Evolutionary conservation across 108 stramenopile species (phyloP).

Genomic region (Nitzschia inconspicua): DNA sequence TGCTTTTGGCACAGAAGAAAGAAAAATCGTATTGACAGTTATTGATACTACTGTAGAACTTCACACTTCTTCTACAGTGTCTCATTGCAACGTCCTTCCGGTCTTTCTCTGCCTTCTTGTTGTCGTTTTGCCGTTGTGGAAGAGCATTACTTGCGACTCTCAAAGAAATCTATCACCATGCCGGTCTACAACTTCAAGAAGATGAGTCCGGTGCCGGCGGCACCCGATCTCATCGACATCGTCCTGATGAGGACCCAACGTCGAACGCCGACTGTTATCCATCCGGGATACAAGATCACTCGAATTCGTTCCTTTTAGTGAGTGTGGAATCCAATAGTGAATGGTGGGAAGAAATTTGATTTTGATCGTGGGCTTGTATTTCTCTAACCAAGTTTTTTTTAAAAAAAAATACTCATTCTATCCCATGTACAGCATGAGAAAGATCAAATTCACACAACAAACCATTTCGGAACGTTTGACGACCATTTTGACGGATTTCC

Average conservation of each 20-base stretch:
- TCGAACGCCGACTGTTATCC: conserved; percentile 96
- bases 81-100: too few relatives aligned
- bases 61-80: too few relatives aligned
- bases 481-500: conserved; percentile 92
- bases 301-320: conserved; percentile 95
- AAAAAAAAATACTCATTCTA: not conserved
- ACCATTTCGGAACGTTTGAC: conserved; percentile 92
- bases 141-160: too few relatives aligned
- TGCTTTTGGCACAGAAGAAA: too few relatives aligned
- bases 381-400: too few relatives aligned
- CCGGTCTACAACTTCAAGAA: conserved; percentile 99
- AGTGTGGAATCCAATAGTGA: conserved; percentile 28
- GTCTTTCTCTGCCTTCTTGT: too few relatives aligned
- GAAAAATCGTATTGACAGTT: too few relatives aligned
- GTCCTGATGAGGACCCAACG: conserved; percentile 95
- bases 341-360: not conserved
- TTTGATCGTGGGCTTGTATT: too few relatives aligned
- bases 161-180: too few relatives aligned
- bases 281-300: conserved; percentile 98
- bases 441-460: conserved; percentile 99
- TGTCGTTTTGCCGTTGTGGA: too few relatives aligned
- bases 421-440: conserved; percentile 81
- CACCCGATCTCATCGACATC: conserved; percentile 96
- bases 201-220: conserved; percentile 94
- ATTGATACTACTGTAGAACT: too few relatives aligned